Conservation (phyloP, 2,329 filamentous ascomycete genomes). For the Xylariaceae sp. region DNA sequence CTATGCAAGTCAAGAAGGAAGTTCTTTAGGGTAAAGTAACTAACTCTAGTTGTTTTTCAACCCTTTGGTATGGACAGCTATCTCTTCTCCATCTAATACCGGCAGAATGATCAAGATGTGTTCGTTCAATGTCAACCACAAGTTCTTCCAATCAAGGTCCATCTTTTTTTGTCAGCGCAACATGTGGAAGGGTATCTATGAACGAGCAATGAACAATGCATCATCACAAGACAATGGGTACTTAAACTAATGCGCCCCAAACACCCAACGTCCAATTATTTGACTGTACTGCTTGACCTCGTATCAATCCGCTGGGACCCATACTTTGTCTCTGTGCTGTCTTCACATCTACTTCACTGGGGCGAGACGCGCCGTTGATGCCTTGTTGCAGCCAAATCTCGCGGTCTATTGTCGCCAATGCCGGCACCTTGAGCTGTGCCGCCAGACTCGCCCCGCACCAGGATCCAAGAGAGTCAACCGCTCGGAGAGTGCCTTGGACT, state of each 20-base stretch:
- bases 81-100: too few species aligned
- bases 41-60: too few species aligned
- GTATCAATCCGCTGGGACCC: slow-evolving; percentile 59
- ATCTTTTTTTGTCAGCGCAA: slow-evolving; percentile 16
- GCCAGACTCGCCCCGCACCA: slow-evolving; percentile 78
- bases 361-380: slow-evolving; percentile 62
- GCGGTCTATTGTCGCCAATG: slow-evolving; percentile 72
- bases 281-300: slow-evolving; percentile 48
- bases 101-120: too few species aligned
- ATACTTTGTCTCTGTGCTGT: slow-evolving; percentile 66
- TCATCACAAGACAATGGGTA: background rate
- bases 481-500: slow-evolving; percentile 66
- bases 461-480: slow-evolving; percentile 71
- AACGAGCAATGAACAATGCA: slow-evolving; percentile 11
- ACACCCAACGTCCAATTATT: slow-evolving; percentile 66
- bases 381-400: slow-evolving; percentile 76
- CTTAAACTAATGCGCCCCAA: slow-evolving; percentile 59
- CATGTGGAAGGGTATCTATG: slow-evolving; percentile 21
- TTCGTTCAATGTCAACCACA: background rate
- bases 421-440: slow-evolving; percentile 70
- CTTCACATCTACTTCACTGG: slow-evolving; percentile 64
- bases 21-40: too few species aligned
- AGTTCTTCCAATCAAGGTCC: background rate
- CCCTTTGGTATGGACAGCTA: too few species aligned
- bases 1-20: too few species aligned